phyloP scores from a whole-genome alignment of 2,329 filamentous ascomycete genomes.

The Alternaria triticimaculans region DNA sequence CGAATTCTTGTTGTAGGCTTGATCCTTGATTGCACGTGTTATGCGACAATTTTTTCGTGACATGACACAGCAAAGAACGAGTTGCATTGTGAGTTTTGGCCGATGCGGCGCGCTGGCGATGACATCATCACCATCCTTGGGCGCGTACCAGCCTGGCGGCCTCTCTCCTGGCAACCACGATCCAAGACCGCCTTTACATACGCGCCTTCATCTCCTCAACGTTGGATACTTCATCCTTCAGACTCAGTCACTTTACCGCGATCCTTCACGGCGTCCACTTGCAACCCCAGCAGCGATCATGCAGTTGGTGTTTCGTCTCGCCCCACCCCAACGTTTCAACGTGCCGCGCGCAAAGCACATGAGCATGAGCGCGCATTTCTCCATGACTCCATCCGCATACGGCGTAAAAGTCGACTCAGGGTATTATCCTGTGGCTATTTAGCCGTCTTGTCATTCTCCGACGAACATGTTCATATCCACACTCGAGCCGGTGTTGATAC shows the following conservation, averaged over 20 bases:
- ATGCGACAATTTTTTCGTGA: neutral
- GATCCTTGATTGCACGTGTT: neutral
- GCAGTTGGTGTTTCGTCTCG: slow-evolving; percentile 28
- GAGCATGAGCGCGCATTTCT: neutral
- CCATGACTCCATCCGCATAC: neutral
- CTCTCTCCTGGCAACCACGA: neutral
- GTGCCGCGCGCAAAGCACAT: slow-evolving; percentile 7
- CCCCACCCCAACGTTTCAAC: slow-evolving; percentile 28
- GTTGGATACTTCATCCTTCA: neutral
- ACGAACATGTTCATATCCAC: neutral
- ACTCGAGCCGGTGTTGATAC: neutral
- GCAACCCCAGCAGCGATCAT: slow-evolving; percentile 24
- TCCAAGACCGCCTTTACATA: neutral
- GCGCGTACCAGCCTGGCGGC: neutral
- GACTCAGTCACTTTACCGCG: neutral
- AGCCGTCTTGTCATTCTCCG: neutral
- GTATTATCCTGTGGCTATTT: neutral
- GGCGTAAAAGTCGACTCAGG: neutral
- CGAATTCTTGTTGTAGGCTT: neutral
- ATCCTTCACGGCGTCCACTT: neutral
- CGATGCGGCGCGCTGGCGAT: neutral
- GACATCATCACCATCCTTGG: neutral
- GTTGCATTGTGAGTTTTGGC: neutral
- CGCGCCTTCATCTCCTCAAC: neutral
- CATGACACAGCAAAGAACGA: neutral